Evolutionary conservation across 1,284 basidiomycete genomes (phyloP), one percentile per base, ranked within the genome.

Genomic region (Kwoniella shivajii): DNA sequence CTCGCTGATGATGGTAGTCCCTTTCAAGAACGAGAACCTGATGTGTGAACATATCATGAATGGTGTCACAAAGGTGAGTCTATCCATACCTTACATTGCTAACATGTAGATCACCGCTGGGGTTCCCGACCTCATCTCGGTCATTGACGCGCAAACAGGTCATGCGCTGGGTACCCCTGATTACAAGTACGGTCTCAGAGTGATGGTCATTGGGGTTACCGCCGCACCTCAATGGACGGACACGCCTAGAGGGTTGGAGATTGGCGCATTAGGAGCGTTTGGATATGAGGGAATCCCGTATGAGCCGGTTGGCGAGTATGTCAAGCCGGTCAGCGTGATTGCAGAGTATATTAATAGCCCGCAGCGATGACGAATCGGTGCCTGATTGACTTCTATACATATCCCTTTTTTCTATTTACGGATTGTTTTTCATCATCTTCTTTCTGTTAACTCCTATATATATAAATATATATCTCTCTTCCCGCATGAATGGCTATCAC

Each of bases 1-100:
- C 6, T 10, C 24, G 46, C 37, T 54, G 34, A 53, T 29, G 10
- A 16, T 10, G 51, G 41, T 75, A 53, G 82, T 84, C 44, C 82
- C 83, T 2, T 84, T 85, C 76, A 83, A 84, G 66, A 85, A 85
- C 64, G 83, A 85, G 66, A 84, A 85, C 64, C 68, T 84, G 2
- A 79, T 78, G 52, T 81, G 79, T 9, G 80, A 82, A 58, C 77
- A 80, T 51, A 75, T 75, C 24, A 72, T 76, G 1, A 72, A 68
- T 64, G 67, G 74, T 49, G 31, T 74, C 55, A 62, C 69, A 53
- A 74, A 73, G 68, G 65, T 67, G 41, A 58, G 64, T 20, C 14
- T 27, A 24, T 11, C 14, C 20, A 5, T 33, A 16, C 24, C 31
- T 48, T 27, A 31, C 31, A 26, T 36, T 14, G 41, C 56, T 54